phyloP scores from a whole-genome alignment of 768 basidiomycete species.

The Suillus spraguei region DNA sequence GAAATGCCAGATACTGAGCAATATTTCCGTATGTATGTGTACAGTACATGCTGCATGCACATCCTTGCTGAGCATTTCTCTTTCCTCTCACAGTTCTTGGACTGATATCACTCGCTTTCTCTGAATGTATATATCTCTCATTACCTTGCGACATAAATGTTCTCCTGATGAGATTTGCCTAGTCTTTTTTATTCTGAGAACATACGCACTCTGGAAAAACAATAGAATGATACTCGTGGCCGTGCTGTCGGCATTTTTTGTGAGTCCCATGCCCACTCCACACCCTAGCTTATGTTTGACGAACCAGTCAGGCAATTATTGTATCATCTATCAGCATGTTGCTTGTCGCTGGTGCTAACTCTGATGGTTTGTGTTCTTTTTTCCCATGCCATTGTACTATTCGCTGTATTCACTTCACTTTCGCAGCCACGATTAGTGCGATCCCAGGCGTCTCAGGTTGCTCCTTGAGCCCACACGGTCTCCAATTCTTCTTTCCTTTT shows the following conservation, averaged over 20 bases:
- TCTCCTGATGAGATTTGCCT: not conserved
- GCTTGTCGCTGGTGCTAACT: not conserved
- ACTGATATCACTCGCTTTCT: not conserved
- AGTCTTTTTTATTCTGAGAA: not conserved
- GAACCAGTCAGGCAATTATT: not conserved
- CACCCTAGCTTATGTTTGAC: not conserved
- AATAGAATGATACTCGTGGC: not conserved
- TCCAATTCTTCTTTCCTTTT: not conserved
- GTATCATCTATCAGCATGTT: not conserved
- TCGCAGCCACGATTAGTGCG: not conserved
- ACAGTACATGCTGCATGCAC: not conserved
- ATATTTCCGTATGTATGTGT: not conserved
- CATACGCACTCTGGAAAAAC: not conserved
- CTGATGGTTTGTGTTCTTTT: not conserved
- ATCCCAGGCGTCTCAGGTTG: not conserved
- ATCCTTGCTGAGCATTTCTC: not conserved
- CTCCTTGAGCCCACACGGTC: not conserved
- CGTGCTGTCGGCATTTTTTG: not conserved
- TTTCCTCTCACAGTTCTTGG: not conserved
- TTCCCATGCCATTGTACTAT: not conserved
- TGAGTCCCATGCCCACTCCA: not conserved
- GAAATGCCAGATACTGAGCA: not conserved
- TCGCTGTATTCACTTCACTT: not conserved
- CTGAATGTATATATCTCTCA: not conserved
- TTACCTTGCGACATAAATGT: not conserved